Evolutionary conservation across 2,329 filamentous ascomycete genomes (phyloP), one percentile per base, ranked within the genome.

Genomic region (Blastomyces gilchristii): DNA sequence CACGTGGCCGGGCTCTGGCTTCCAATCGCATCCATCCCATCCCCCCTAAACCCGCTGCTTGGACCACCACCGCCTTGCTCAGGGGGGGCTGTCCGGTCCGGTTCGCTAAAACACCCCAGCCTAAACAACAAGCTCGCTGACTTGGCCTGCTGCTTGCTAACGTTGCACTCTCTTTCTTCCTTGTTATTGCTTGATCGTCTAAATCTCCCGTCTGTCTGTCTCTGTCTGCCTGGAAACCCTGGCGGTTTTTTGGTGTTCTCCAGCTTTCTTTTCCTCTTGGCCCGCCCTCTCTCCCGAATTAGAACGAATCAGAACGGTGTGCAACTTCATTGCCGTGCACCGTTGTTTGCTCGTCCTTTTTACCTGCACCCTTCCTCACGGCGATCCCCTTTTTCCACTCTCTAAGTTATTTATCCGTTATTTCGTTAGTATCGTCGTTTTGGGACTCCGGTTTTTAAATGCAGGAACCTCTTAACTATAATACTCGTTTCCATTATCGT

Each of bases 141-240:
- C n/a, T 11, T 49, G 47, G 47, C 47, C 9, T 25, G 47, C 22
- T 50, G 47, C 47, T 22, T 22, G n/a, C n/a, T 22, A 22, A 25
- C 31, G 14, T 37, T 22, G 2, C 4, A 50, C 39, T 45, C 11
- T 22, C 25, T 16, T 58, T 58, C 34, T 45, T 58, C 11, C 18
- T 43, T 4, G 9, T 43, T 9, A 28, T 43, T 39, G 34, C 34
- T 14, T 58, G 11, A 12, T 9, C 37, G 9, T 39, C 37, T 11
- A 12, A 11, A 2, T 39, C 8, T 39, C 37, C 9, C 37, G 37
- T 18, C 11, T 28, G 47, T 54, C 14, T 37, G 2, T 37, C 28
- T 31, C 18, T n/a, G 31, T n/a, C 52, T 54, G 49, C 37, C 52
- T 54, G 52, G 52, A 54, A 54, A 37, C 52, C 52, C 52, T 54